These are phyloP conservation scores for Solanum dulcamara DNA, from an alignment of 257 asterid genomes.

Conservation along the genomic window DNA sequence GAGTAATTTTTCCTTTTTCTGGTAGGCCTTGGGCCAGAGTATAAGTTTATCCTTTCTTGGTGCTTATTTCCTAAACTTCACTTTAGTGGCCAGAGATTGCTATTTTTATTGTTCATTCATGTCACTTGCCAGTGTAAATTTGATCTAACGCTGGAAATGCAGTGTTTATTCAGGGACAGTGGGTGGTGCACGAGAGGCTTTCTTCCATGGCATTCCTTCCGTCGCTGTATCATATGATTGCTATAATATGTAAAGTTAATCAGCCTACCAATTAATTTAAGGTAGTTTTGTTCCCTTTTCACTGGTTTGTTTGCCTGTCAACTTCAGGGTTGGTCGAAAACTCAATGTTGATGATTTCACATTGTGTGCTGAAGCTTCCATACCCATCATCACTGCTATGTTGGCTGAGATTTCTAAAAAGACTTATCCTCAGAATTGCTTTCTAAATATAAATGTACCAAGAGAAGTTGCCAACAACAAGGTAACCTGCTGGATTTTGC, in stretches of 20 bases:
- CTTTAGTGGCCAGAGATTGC: background rate
- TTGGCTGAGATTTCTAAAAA: conserved; percentile 40
- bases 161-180: conserved; percentile 89
- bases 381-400: conserved; percentile 45
- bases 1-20: background rate
- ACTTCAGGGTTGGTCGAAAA: conserved; percentile 45
- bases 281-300: background rate
- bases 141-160: conserved; percentile 8
- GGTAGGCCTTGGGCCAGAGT: background rate
- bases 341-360: too few species aligned
- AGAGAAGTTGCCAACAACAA: conserved; percentile 56
- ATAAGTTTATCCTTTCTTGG: background rate
- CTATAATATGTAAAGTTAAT: conserved; percentile 11
- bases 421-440: conserved; percentile 46
- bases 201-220: conserved; percentile 60
- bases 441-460: conserved; percentile 67
- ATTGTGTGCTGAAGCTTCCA: conserved; percentile 73
- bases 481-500: conserved; percentile 21
- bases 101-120: background rate
- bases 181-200: conserved; percentile 95
- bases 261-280: background rate
- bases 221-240: conserved; percentile 75
- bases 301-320: background rate
- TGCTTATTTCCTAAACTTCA: background rate
- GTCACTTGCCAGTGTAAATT: background rate